These are phyloP conservation scores for Dalbergia cochinchinensis DNA, from an alignment of 306 rosid genomes.

Conservation along the genomic window DNA sequence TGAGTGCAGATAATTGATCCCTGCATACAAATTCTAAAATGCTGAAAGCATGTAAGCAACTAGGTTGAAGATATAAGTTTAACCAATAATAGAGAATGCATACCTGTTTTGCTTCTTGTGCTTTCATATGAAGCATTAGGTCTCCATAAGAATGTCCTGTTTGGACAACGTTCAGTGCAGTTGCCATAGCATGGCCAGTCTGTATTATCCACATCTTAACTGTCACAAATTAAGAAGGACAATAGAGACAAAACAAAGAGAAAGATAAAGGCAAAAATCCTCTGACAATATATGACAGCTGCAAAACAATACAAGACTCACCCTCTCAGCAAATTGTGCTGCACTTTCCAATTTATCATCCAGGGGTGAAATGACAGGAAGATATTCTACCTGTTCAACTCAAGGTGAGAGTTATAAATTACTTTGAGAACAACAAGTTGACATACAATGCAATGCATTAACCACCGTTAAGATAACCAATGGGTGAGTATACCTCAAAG, in stretches of 20 bases:
- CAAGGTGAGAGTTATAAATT: slow-evolving; percentile 39
- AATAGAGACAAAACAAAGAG: slow-evolving; percentile 9
- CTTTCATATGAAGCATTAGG: slow-evolving; percentile 77
- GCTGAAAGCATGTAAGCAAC: slow-evolving; percentile 32
- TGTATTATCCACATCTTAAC: slow-evolving; percentile 55
- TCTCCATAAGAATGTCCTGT: slow-evolving; percentile 95
- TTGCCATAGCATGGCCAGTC: slow-evolving; percentile 80
- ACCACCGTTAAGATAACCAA: slow-evolving; percentile 28
- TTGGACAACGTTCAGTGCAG: slow-evolving; percentile 77
- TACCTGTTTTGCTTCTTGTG: slow-evolving; percentile 77
- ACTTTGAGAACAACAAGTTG: slow-evolving; percentile 35
- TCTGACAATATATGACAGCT: slow-evolving; percentile 15
- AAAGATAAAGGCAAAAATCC: slow-evolving; percentile 24
- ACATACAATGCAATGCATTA: slow-evolving; percentile 3
- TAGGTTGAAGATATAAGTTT: slow-evolving; percentile 17
- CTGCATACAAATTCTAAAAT: slow-evolving; percentile 29
- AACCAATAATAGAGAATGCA: slow-evolving; percentile 41
- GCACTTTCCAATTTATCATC: slow-evolving; percentile 76
- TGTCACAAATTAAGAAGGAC: not conserved
- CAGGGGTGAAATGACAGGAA: slow-evolving; percentile 79
- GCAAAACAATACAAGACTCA: slow-evolving; percentile 51
- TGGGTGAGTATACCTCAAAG: slow-evolving; percentile 74
- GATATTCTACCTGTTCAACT: slow-evolving; percentile 88
- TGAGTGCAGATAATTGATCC: slow-evolving; percentile 9
- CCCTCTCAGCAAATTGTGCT: slow-evolving; percentile 74